Conservation (phyloP, 1,284 basidiomycete species). For the Cutaneotrichosporon dermatis region DNA sequence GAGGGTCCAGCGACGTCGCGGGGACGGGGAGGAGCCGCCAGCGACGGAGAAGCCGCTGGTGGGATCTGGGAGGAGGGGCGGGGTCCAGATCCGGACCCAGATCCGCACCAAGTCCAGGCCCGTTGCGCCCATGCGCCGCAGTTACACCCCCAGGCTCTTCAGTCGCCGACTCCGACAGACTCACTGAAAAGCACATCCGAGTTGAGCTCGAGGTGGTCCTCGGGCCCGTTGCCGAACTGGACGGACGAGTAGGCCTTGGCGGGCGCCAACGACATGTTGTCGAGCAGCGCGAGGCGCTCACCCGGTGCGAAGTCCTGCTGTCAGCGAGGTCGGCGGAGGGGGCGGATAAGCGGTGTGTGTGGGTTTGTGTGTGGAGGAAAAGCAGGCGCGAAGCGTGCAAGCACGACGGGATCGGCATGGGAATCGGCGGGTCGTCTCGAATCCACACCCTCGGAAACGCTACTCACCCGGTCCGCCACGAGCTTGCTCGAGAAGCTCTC, state of each 20-base stretch:
- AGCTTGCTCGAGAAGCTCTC: conserved; percentile 43
- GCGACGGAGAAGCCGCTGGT: too few species aligned
- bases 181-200: conserved; percentile 60
- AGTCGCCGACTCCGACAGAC: conserved; percentile 4
- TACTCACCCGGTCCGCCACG: conserved; percentile 38
- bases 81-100: too few species aligned
- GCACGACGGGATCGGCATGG: too few species aligned
- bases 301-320: conserved; percentile 39
- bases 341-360: neutral
- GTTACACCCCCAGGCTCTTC: too few species aligned
- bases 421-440: too few species aligned
- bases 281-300: conserved; percentile 32
- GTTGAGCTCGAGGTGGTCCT: conserved; percentile 60
- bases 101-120: too few species aligned
- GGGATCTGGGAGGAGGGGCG: too few species aligned
- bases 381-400: neutral
- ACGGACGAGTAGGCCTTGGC: conserved; percentile 49
- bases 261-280: conserved; percentile 37
- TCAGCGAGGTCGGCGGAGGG: neutral
- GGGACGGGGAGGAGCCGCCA: too few species aligned
- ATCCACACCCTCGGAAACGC: too few species aligned
- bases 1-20: neutral
- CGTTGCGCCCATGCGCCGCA: too few species aligned
- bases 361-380: neutral
- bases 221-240: conserved; percentile 49